phyloP scores from a whole-genome alignment of 129 eudicot genomes.

The Tagetes erecta region DNA sequence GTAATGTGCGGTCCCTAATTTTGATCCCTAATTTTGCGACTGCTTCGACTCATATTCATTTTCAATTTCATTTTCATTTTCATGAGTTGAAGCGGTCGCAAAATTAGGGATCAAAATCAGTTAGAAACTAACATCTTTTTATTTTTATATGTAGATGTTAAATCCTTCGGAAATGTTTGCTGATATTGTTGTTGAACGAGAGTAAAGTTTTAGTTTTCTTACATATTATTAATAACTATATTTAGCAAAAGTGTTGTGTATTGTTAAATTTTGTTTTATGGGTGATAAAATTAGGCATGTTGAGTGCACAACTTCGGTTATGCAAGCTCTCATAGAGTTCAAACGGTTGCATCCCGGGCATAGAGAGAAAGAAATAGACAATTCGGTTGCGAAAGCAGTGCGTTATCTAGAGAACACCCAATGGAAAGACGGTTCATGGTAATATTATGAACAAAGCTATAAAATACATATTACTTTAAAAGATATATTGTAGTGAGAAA shows the following conservation, averaged over 20 bases:
- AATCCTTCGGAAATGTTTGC: constrained; percentile 70
- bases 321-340: constrained; percentile 58
- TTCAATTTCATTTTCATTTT: no score
- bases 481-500: neutral
- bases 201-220: constrained; percentile 33
- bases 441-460: constrained; percentile 1
- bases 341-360: constrained; percentile 51
- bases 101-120: neutral
- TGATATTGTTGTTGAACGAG: constrained; percentile 58
- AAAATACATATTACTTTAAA: neutral
- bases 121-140: neutral
- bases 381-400: constrained; percentile 44
- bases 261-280: neutral
- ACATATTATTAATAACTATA: neutral
- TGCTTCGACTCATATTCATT: no score
- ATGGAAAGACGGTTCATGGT: constrained; percentile 66
- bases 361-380: constrained; percentile 50
- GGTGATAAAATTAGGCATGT: constrained; percentile 42
- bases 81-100: neutral
- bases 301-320: constrained; percentile 52
- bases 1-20: no score
- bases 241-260: neutral
- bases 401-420: constrained; percentile 51
- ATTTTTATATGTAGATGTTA: constrained; percentile 34
- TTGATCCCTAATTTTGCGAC: neutral